Conservation (phyloP, 2,329 filamentous ascomycete genomes). For the Scedosporium apiospermum region DNA sequence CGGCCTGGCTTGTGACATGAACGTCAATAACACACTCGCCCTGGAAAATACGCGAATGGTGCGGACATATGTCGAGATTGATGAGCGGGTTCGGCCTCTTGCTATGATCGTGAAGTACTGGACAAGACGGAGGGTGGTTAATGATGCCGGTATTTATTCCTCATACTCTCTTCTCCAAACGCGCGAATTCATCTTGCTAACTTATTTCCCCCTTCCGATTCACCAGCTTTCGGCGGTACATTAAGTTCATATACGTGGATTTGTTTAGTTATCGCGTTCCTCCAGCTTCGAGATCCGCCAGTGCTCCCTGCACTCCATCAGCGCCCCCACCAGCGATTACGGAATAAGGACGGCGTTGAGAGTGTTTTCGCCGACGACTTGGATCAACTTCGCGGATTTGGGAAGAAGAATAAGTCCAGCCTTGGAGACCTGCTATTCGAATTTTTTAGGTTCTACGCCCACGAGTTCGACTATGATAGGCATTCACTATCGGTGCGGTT, state of each 20-base stretch:
- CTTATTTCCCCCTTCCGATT: background rate
- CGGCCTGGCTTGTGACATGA: conserved; percentile 88
- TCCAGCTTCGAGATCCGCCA: conserved; percentile 77
- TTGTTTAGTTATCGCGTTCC: conserved; percentile 92
- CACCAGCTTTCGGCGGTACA: conserved; percentile 76
- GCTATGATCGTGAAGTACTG: conserved; percentile 98
- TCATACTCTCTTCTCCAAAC: background rate
- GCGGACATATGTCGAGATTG: conserved; percentile 88
- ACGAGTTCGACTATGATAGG: conserved; percentile 85
- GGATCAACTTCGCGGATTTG: conserved; percentile 62
- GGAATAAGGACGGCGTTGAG: conserved; percentile 49
- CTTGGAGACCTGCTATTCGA: conserved; percentile 83
- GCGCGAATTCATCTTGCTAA: background rate
- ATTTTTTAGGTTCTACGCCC: conserved; percentile 90
- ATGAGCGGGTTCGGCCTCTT: conserved; percentile 79
- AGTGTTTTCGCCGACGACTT: conserved; percentile 84
- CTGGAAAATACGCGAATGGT: conserved; percentile 98
- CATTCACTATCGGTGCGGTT: conserved; percentile 76
- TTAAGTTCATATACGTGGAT: conserved; percentile 99
- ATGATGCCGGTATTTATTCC: conserved; percentile 77
- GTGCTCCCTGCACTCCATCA: conserved; percentile 82
- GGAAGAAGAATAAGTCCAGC: conserved; percentile 69
- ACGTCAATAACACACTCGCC: conserved; percentile 93
- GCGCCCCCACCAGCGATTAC: conserved; percentile 50
- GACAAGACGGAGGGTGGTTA: conserved; percentile 86